These are phyloP conservation scores for Penicillium soppii DNA, from an alignment of 495 filamentous ascomycete species.

Conservation along the genomic window DNA sequence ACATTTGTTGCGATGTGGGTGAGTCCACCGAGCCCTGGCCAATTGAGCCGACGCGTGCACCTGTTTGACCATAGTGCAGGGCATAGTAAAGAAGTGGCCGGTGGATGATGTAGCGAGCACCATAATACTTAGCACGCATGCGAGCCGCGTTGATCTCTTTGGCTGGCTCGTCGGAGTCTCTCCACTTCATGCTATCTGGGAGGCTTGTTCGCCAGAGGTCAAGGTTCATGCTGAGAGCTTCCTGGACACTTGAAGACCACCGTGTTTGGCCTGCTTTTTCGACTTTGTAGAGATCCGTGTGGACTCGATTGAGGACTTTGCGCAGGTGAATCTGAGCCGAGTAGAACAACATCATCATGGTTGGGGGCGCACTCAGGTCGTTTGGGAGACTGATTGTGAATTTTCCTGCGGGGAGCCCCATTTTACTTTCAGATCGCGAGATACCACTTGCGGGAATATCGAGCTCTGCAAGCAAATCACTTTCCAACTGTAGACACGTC, in stretches of 20 bases:
- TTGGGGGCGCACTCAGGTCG: constrained; percentile 31
- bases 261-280: constrained; percentile 34
- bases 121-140: constrained; percentile 91
- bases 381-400: constrained; percentile 33
- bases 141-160: constrained; percentile 79
- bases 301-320: constrained; percentile 80
- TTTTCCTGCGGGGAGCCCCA: constrained; percentile 57
- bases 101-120: constrained; percentile 85
- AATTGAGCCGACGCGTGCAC: constrained; percentile 18
- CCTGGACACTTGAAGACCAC: constrained; percentile 35
- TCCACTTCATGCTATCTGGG: constrained; percentile 57
- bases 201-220: constrained; percentile 50
- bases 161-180: constrained; percentile 64
- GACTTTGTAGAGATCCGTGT: constrained; percentile 75
- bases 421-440: constrained; percentile 66
- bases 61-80: constrained; percentile 50
- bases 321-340: constrained; percentile 82
- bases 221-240: constrained; percentile 47
- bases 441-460: constrained; percentile 78
- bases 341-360: constrained; percentile 73
- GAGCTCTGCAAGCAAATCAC: constrained; percentile 90
- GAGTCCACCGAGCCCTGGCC: constrained; percentile 29
- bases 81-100: constrained; percentile 72
- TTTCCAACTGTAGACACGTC: constrained; percentile 93
- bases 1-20: constrained; percentile 36